phyloP scores from a whole-genome alignment of 768 basidiomycete genomes.

The Floccularia luteovirens region DNA sequence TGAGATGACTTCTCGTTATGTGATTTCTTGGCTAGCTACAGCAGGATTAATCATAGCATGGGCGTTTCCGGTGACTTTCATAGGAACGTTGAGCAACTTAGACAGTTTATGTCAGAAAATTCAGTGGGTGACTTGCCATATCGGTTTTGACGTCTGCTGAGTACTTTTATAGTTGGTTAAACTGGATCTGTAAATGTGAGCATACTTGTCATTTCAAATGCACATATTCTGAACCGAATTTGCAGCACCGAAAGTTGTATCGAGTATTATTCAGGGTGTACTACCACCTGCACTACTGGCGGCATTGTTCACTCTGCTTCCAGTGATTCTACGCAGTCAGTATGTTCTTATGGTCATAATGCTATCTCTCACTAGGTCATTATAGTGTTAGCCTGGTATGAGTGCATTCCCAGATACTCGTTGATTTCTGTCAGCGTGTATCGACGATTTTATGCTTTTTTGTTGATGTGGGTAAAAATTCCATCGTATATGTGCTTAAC shows the following conservation, averaged over 20 bases:
- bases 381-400: constrained; percentile 52
- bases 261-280: constrained; percentile 57
- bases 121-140: constrained; percentile 19
- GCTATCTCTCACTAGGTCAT: constrained; percentile 4
- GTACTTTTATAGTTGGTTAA: constrained; percentile 38
- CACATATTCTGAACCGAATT: neutral
- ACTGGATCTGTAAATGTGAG: constrained; percentile 42
- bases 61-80: constrained; percentile 60
- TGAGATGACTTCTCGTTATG: constrained; percentile 46
- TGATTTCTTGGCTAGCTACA: constrained; percentile 48
- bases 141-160: neutral
- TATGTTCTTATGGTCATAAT: constrained; percentile 1
- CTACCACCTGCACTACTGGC: constrained; percentile 60
- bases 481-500: neutral
- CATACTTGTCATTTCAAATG: neutral
- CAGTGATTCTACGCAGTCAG: constrained; percentile 49
- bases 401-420: constrained; percentile 63
- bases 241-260: constrained; percentile 25
- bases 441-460: constrained; percentile 63
- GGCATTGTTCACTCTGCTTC: constrained; percentile 53
- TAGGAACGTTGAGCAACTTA: constrained; percentile 58
- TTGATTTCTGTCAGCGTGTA: constrained; percentile 67
- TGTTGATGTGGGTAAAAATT: constrained; percentile 36
- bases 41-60: constrained; percentile 55
- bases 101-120: constrained; percentile 41